These are phyloP conservation scores for Neotropicomus parvogracilis DNA, from an alignment of 1,284 basidiomycete species.

Conservation along the genomic window DNA sequence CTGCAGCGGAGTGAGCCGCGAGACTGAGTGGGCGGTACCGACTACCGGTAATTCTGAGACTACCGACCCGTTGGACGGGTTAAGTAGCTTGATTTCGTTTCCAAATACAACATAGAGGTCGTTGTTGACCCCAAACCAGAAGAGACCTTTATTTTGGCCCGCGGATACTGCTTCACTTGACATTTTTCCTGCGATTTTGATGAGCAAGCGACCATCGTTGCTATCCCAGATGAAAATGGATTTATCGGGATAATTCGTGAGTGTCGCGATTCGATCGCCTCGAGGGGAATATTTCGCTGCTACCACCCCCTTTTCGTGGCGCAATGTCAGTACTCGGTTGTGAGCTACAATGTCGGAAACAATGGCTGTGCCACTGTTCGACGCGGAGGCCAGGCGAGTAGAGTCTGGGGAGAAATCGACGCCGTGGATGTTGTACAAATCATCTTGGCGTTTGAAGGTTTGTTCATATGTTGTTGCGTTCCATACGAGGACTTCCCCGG, in stretches of 20 bases:
- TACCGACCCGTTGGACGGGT: background rate
- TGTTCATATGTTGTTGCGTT: background rate
- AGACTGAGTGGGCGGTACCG: rapidly evolving
- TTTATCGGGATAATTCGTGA: no score
- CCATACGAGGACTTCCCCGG: background rate
- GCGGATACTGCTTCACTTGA: no score
- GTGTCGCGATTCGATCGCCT: background rate
- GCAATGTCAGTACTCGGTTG: background rate
- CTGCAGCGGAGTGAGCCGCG: background rate
- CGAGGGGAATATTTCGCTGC: background rate
- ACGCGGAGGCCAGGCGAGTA: background rate
- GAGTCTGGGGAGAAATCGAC: background rate
- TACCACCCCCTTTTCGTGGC: background rate
- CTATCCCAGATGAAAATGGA: background rate
- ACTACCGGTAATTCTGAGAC: background rate
- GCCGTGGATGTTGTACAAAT: background rate
- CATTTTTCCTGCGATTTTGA: no score
- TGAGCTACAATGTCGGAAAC: background rate
- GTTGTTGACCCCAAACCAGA: background rate
- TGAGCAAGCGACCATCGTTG: background rate
- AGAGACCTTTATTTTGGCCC: background rate
- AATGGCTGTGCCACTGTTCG: background rate
- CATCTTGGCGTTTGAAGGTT: no score
- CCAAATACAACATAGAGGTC: background rate
- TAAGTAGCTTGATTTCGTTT: background rate